Base-by-base conservation (phyloP, 2,329 filamentous ascomycete genomes). In the Fusarium incarnatum region DNA sequence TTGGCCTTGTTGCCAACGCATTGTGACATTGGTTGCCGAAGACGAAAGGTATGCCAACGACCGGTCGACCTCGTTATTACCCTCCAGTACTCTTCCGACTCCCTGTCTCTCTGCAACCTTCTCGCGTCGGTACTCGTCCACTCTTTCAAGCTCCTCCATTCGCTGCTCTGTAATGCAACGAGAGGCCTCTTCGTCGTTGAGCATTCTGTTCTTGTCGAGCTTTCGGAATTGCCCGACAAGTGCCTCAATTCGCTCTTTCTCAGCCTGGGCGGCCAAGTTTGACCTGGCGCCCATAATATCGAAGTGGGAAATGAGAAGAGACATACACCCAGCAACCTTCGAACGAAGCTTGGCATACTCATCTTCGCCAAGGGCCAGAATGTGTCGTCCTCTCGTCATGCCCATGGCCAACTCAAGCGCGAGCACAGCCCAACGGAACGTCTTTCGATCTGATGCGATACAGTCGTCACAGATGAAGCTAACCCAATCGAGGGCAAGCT, bases 1-100 rank as follows among this genome's bases (percentile, higher is more conserved):
- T 75, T 97, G 94, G n/a, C 96, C 96, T 84, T 98, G 96, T 79
- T 98, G 96, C 96, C 96, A 99, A 69, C 96, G 91, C 82, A 98
- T 89, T 46, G 93, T 97, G 62, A 98, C 92, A 77, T 98, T 98
- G 23, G 94, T 97, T 16, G 95, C 94, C 42, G 94, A 97, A 0
- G 95, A 96, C 4, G 94, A 98, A 20, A 99, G 88, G 76, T 94
- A 97, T 2, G 95, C 97, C 42, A 99, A 87, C 28, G 95, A 98
- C 56, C 95, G 92, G 80, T 99, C 96, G 15, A 97, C 94, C 81
- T 98, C 96, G 78, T 97, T 98, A 57, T 92, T 95, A 64, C 94
- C 94, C 82, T 99, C 96, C 66, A 99, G 83, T 22, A 99, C 96
- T 52, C 93, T 89, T 60, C 96, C 96, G 37, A 98, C 86, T 20